phyloP scores from a whole-genome alignment of 495 filamentous ascomycete genomes.

The Podospora comata region DNA sequence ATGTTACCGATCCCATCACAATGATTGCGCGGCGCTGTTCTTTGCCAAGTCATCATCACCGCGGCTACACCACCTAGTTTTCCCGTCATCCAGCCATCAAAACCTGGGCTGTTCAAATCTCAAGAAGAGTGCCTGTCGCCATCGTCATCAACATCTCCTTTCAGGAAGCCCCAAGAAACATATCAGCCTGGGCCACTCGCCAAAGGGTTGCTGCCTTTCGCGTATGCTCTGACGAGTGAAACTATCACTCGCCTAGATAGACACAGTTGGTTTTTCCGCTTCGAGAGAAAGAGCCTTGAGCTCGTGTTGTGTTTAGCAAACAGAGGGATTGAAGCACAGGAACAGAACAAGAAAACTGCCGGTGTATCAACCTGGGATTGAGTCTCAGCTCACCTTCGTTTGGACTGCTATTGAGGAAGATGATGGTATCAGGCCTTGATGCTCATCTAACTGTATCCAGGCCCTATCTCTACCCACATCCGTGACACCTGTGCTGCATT shows the following conservation, averaged over 20 bases:
- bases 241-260: not conserved
- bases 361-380: not conserved
- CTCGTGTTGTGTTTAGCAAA: not conserved
- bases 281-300: not conserved
- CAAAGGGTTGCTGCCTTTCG: not conserved
- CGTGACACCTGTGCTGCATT: no score
- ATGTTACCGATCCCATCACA: not conserved
- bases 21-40: not conserved
- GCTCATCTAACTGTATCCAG: no score
- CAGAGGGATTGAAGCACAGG: not conserved
- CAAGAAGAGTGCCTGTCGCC: not conserved
- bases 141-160: not conserved
- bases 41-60: no score
- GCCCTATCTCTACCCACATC: no score
- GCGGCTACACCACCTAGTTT: not conserved
- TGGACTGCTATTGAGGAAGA: no score
- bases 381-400: not conserved
- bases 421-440: no score
- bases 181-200: not conserved
- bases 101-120: not conserved
- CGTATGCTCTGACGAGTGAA: not conserved
- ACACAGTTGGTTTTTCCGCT: no score
- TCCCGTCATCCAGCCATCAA: not conserved
- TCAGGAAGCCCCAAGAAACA: no score
- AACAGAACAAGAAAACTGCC: not conserved